Base-by-base conservation (phyloP, 2,329 filamentous ascomycete species). In the Alternaria panax region DNA sequence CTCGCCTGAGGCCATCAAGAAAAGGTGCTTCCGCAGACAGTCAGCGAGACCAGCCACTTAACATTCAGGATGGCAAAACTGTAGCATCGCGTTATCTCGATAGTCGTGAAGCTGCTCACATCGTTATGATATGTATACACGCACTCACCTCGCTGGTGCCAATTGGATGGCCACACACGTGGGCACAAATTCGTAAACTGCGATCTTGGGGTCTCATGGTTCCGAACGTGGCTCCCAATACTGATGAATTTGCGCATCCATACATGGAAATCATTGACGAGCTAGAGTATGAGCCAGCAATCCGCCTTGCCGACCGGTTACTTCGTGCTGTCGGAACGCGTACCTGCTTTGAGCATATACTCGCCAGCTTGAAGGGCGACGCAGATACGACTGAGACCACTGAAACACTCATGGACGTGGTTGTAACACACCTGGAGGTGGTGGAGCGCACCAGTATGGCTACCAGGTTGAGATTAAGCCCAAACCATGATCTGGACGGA, bases 281-380 rank as follows among this genome's bases (percentile, higher is more conserved):
- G 36, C 72, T 85, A 14, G 83, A 85, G 60, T 81, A 85, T 68
- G 83, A 85, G 38, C 76, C 83, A 25, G 83, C 82, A 18, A 68
- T 85, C 43, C 80, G 83, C 22, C 74, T 87, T 30, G 74, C 82
- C n/a, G 79, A 79, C 48, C 80, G 82, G 11, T 69, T 87, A 32
- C 78, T 83, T 22, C 78, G 80, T 51, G 83, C 79, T 48, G 79
- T 87, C 48, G 81, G 80, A 7, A 81, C 81, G 20, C 80, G 84
- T 9, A 73, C 79, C 42, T 83, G 82, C 32, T 84, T 83, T 54
- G 71, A 82, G 59, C 82, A 84, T 57, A 82, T 85, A 42, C 78
- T 80, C 7, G 78, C 79, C 14, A 68, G 57, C 14, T 54, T 74
- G 14, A 25, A 60, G 3, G 32, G 43, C 9, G 41, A 51, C 9